phyloP scores from a whole-genome alignment of 192 early-diverging fungal genomes.

The Coemansia sp. region DNA sequence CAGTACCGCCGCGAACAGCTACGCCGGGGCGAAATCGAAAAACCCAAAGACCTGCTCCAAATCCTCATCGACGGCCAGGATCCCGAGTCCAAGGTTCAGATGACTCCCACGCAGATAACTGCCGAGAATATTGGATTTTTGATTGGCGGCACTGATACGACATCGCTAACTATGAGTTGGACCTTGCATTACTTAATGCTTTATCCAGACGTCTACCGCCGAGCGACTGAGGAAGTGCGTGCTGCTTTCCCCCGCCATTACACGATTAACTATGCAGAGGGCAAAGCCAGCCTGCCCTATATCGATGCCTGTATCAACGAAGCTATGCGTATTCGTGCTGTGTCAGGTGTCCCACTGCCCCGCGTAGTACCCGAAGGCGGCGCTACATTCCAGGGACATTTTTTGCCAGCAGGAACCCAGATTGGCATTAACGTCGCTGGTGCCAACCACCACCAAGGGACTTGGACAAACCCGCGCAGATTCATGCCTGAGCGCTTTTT shows the following conservation, averaged over 20 bases:
- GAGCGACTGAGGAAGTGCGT: slow-evolving; percentile 27
- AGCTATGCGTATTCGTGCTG: slow-evolving; percentile 27
- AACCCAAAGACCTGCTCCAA: no score
- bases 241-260: slow-evolving; percentile 22
- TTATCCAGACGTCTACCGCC: slow-evolving; percentile 16
- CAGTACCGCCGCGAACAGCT: no score
- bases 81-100: no score
- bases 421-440: slow-evolving; percentile 24
- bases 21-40: no score
- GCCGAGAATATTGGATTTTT: neutral
- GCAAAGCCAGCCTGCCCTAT: slow-evolving; percentile 28
- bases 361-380: slow-evolving; percentile 7
- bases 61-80: no score
- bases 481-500: slow-evolving; percentile 43
- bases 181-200: slow-evolving; percentile 32
- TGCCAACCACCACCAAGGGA: slow-evolving; percentile 15
- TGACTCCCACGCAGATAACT: no score
- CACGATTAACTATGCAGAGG: slow-evolving; percentile 27
- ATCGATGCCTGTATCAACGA: slow-evolving; percentile 49
- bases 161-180: slow-evolving; percentile 32
- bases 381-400: slow-evolving; percentile 20
- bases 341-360: slow-evolving; percentile 15
- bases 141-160: slow-evolving; percentile 48
- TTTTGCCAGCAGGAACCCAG: slow-evolving; percentile 25
- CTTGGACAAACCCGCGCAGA: slow-evolving; percentile 8